Evolutionary conservation across 805 yeast genomes (phyloP), one percentile per base, ranked within the genome.

Genomic region (Candida corydali): DNA sequence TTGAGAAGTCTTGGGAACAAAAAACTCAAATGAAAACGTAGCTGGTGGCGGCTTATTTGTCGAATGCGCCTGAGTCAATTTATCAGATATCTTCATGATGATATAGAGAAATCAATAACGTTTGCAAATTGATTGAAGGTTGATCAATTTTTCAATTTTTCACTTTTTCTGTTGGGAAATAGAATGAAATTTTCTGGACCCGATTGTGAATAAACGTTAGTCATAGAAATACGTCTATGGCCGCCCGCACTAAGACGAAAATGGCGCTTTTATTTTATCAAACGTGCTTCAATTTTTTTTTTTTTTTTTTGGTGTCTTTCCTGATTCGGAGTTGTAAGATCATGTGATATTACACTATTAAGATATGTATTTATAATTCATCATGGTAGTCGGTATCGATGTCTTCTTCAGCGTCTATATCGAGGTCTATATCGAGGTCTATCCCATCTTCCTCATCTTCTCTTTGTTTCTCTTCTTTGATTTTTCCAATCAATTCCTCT

Each of bases 1-100:
- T 61, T 93, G 97, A 16, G 91, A 73, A 0, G 98, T 93, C 69
- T 93, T 93, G 31, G 98, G 98, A 17, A 91, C 96, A 60, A 93
- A 93, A 65, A 86, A 93, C 70, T 93, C 98, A 52, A 89, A 91
- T 31, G 98, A 89, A 59, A 86, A 91, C 5, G 98, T 86, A 2
- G 95, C 57, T 5, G 68, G 67, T 8, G 72, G 72, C 14, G 72
- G 64, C 32, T 53, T 56, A 26, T 63, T 50, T 30, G 49, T 45
- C 17, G 60, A 46, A 38, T 67, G 71, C n/a, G 71, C 72, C 51
- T 63, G 72, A 25, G 53, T 46, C 39, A 67, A 54, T 48, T 67
- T 67, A 27, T 65, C 66, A 9, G 70, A 54, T 28, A 67, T 67
- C 50, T 55, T 65, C 73, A 67, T 67, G 31, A 19, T 46, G 26